These are phyloP conservation scores for Coprinopsis sp. DNA, from an alignment of 768 basidiomycete species.

Conservation along the genomic window DNA sequence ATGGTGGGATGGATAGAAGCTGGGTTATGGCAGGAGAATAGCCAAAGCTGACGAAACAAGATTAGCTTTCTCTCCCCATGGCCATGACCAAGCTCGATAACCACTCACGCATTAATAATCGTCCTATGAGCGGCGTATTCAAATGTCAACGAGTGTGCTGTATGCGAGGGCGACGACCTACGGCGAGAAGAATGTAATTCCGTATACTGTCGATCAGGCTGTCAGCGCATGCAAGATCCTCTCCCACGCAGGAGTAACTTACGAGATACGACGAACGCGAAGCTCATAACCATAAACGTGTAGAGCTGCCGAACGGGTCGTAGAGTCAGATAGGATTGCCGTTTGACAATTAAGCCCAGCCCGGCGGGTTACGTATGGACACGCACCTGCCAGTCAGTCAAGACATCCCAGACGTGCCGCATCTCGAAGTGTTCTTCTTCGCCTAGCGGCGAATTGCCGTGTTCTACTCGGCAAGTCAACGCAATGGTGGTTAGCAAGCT, in stretches of 20 bases:
- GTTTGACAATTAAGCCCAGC: no score
- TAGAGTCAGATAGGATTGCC: neutral
- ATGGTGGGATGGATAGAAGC: conserved; percentile 65
- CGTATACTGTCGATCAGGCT: conserved; percentile 43
- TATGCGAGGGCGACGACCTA: conserved; percentile 32
- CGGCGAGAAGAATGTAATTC: conserved; percentile 69
- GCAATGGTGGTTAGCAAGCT: no score
- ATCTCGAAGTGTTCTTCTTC: conserved; percentile 59
- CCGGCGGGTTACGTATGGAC: no score
- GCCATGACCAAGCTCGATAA: neutral
- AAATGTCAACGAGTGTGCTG: neutral
- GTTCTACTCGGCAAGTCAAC: conserved; percentile 33
- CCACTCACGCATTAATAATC: conserved; percentile 48
- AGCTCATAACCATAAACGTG: conserved; percentile 53
- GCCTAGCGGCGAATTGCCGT: conserved; percentile 49
- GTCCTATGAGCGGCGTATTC: no score
- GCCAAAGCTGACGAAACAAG: conserved; percentile 44
- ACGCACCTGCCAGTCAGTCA: conserved; percentile 60
- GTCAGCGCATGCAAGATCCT: neutral
- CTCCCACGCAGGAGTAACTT: conserved; percentile 31
- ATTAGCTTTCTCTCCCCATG: neutral
- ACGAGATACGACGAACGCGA: conserved; percentile 58
- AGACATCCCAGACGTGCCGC: conserved; percentile 48
- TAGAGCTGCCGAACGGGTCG: conserved; percentile 22
- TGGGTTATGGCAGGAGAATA: conserved; percentile 53